Evolutionary conservation across 306 rosid genomes (phyloP), one percentile per base, ranked within the genome.

Genomic region (Citrullus mucosospermus): DNA sequence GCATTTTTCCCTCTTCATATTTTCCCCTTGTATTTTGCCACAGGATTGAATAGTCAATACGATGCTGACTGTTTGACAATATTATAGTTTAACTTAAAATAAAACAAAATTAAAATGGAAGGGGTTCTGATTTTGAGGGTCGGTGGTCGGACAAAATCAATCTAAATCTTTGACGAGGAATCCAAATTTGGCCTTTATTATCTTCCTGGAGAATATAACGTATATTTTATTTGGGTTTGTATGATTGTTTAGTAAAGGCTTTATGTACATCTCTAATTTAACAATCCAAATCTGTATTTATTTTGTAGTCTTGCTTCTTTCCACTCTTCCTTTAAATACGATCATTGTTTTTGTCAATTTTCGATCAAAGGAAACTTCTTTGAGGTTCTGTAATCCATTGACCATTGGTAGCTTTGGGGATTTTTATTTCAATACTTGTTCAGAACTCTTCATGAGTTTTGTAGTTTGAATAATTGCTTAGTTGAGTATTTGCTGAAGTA

Each of bases 61-160:
- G 67, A 76, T 54, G 79, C 79, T 76, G 65, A 76, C 79, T 54
- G 54, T 38, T 76, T 72, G 77, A 9, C 44, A 58, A 76, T 76
- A 56, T 28, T 74, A 41, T 43, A 44, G 20, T 22, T 69, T 22
- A 43, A 51, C 9, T 41, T 68, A n/a, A 34, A 9, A 67, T 18
- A 18, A 66, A 71, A 71, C 39, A 72, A 72, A 72, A 48, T 22
- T 53, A 55, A 8, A 13, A 7, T 13, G 28, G 60, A 17, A 6
- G 6, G 15, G 30, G 14, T 65, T 65, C 48, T 66, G 18, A 66
- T 16, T 17, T 38, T 66, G 73, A 71, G 58, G 58, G 77, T 71
- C 6, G 77, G 77, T 71, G 59, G 77, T 48, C 36, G 77, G 77
- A 48, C 32, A 71, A 25, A 25, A 70, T 46, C 76, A 70, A 22